Evolutionary conservation across 495 filamentous ascomycete genomes (phyloP).

Genomic region (Hypomontagnella submonticulosa): DNA sequence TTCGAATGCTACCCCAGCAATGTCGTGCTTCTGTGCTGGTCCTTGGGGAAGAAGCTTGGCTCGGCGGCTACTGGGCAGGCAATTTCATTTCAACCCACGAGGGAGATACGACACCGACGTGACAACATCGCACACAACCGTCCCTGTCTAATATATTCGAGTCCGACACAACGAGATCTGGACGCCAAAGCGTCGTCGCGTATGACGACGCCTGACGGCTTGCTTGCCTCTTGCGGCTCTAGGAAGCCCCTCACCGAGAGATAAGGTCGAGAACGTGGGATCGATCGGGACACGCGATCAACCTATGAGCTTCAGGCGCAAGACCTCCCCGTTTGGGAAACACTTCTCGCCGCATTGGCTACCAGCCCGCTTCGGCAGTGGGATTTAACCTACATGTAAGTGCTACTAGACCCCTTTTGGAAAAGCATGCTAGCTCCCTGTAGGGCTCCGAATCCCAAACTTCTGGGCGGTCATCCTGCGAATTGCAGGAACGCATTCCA

Average conservation of each 20-base stretch:
- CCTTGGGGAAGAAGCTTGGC: neutral
- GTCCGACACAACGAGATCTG: neutral
- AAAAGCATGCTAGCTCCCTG: constrained; percentile 2
- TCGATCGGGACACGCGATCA: constrained; percentile 5
- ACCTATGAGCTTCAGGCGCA: neutral
- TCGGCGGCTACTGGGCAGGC: neutral
- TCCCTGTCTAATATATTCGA: constrained; percentile 14
- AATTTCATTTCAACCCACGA: constrained; percentile 23
- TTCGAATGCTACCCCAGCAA: constrained; percentile 29
- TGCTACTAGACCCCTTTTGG: constrained; percentile 11
- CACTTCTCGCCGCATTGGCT: constrained; percentile 5
- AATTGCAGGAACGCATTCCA: constrained; percentile 11
- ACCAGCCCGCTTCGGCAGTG: constrained; percentile 29
- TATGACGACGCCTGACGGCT: constrained; percentile 5
- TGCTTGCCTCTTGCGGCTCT: constrained; percentile 30
- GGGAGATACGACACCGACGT: neutral
- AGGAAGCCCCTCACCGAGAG: constrained; percentile 1
- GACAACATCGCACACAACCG: constrained; percentile 3
- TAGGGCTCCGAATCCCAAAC: constrained; percentile 19
- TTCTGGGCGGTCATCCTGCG: constrained; percentile 26
- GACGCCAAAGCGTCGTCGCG: neutral
- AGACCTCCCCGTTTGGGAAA: constrained; percentile 41
- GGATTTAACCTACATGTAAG: constrained; percentile 7
- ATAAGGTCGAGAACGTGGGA: neutral
- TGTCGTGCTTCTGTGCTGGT: constrained; percentile 33